Evolutionary conservation across 225 moss, liverwort and hornwort species (phyloP), one percentile per base, ranked within the genome.

Genomic region (Physcomitrellopsis africana): DNA sequence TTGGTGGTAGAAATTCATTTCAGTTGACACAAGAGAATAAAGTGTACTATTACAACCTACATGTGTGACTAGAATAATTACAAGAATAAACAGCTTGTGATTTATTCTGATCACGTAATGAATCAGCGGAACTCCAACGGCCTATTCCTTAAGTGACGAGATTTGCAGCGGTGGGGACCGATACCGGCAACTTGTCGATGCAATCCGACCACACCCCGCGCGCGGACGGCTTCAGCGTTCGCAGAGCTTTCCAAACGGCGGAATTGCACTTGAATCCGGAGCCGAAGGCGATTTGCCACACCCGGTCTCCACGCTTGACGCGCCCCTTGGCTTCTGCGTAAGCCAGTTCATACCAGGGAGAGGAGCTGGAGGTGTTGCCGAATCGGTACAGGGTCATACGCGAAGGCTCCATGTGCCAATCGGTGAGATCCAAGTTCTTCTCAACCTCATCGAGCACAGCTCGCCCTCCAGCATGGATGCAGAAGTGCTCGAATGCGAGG

Each of bases 181-280:
- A 42, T 9, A 90, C 82, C 2, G 94, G 94, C 27, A 92, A 70
- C 22, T 69, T 74, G 17, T 89, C 71, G 24, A 89, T 86, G 23
- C 88, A 92, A 51, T 89, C 94, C 6, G 94, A 46, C 94, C 94
- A 94, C 0, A 89, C 85, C 0, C 79, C 89, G 24, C 60, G 69
- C 60, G 63, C 47, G 0, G 92, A 83, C 9, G 81, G 23, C 7
- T 80, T 76, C 49, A 92, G 79, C 0, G 85, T 83, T 0, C 89
- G 81, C 10, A 92, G 79, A 20, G 92, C 94, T 8, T 84, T 67
- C 94, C 92, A 92, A 0, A 94, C 94, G 1, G 94, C 90, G 44
- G 92, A 90, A 77, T 92, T 94, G 74, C 94, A 94, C 78, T 92
- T 92, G 86, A 94, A 92, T 1, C 92, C 92, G 1, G 90, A 90